Base-by-base conservation (phyloP, 768 basidiomycete genomes). In the Boletus insuetus region DNA sequence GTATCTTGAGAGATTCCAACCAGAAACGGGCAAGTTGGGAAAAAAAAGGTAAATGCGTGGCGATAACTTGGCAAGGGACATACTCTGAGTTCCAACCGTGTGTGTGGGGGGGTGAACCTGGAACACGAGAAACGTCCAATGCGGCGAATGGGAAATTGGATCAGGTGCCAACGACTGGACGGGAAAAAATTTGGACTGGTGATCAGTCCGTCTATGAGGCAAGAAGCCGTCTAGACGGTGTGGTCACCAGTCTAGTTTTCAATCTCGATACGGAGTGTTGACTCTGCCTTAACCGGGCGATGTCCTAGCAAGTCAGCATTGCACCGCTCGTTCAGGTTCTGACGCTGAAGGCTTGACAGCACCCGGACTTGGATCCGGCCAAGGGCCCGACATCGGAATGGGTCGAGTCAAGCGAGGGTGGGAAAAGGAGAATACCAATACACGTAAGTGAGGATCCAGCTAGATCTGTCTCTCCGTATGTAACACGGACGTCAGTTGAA, bases 1-100 rank as follows among this genome's bases (percentile, higher is more conserved):
- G 17, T 58, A 49, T 45, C 54, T 53, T 55, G 45, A 44, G 32
- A 38, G 55, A 49, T 48, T 53, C 19, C 31, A 48, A 20, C 14
- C 26, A 44, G 41, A 37, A 17, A 29, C 34, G 38, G 38, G 10
- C n/a, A 12, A 19, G 17, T n/a, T 39, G 38, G 38, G n/a, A 19
- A 19, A 39, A 39, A 11, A 13, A 34, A 35, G 9, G 8, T 37
- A 37, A 37, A 12, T 16, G 6, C 35, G 16, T 29, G 29, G 8
- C 34, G 34, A 14, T 13, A 11, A 11, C 34, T 35, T 14, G 34
- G 34, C 34, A 35, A 14, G 34, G 3, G 13, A 9, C 13, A 14
- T 35, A 6, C 34, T 35, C 12, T 34, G 32, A 34, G 32, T 34
- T 34, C 32, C 32, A 11, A 34, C 13, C 34, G 34, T 35, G 34